Evolutionary conservation across 371 early-diverging fungal species (phyloP), one percentile per base, ranked within the genome.

Genomic region (Smittium mucronatum): DNA sequence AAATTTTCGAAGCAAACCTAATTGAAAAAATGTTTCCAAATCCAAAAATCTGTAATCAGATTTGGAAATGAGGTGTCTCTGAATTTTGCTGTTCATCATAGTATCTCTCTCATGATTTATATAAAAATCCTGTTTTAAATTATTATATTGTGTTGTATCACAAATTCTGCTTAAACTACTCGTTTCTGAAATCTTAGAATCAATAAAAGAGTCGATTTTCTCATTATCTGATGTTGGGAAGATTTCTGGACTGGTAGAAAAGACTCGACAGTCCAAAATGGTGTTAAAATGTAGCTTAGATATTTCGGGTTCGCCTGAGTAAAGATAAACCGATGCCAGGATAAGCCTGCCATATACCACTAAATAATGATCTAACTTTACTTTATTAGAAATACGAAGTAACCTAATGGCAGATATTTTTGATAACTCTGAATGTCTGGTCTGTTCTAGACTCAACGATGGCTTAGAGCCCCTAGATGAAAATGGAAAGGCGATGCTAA

Each of bases 401-500:
- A 34, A 34, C 32, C 58, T 15, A 31, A 67, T 32, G 11, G 33
- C 15, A 26, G 64, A 36, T 21, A 58, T 64, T 33, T 35, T 33
- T 29, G 64, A 67, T 28, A 30, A 17, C n/a, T 67, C 21, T 36
- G 67, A 15, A 47, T 67, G 35, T 2, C 21, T 15, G 25, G 2
- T 34, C 2, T 15, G n/a, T 17, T n/a, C n/a, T 30, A 28, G 26
- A 63, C 1, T 34, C 36, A 58, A 61, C 1, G 25, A 17, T 21
- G 33, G 34, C 33, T 76, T 75, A 70, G 21, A 36, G 28, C 30
- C 58, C n/a, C 30, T 59, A 31, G 2, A 29, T 17, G 77, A 36
- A 8, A 63, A 64, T 1, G 81, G 79, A 26, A 74, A 57, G 28
- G 63, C 26, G 11, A 65, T 26, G 35, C 31, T 36, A 30, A 30